Evolutionary conservation across 2,329 filamentous ascomycete species (phyloP), one percentile per base, ranked within the genome.

Genomic region (Xylaria sp.): DNA sequence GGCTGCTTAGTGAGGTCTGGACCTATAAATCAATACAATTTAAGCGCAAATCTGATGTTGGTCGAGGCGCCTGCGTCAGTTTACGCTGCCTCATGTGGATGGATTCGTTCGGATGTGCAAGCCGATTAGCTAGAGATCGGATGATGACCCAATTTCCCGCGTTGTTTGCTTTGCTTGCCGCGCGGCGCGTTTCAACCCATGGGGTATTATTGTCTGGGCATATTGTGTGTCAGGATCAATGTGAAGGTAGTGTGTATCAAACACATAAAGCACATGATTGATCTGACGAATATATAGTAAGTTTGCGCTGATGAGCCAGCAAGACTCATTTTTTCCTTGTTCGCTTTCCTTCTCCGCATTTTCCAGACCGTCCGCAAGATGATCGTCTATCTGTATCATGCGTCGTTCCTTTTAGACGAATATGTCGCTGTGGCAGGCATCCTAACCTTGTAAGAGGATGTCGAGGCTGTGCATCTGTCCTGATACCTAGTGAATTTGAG

Each of bases 71-170:
- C 3, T 20, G n/a, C 20, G 25, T 15, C 12, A 46, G 31, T 23
- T 54, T 15, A 15, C 15, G 2, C 13, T 48, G 37, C 23, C 34
- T 15, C 48, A 46, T 60, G 48, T 51, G 28, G 51, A 51, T 50
- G 55, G 63, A 69, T 66, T 52, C 48, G 25, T 23, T 69, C 56
- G 66, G 63, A 66, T 63, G 34, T 63, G 63, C 66, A 46, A 31
- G 63, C 12, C n/a, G 58, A 66, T 63, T 46, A 51, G 48, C 66
- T 46, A 51, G 59, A 69, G 58, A 59, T 67, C 15, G 56, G 48
- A 69, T 44, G 52, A 28, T 58, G 59, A 66, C 55, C 61, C 54
- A 25, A 18, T 50, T 31, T 41, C 31, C 54, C 56, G 25, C 48
- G 25, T 10, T 64, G 9, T 50, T 64, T 54, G 23, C 52, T 55